Conservation (phyloP, 495 filamentous ascomycete species). For the Bryoglossum gracile region DNA sequence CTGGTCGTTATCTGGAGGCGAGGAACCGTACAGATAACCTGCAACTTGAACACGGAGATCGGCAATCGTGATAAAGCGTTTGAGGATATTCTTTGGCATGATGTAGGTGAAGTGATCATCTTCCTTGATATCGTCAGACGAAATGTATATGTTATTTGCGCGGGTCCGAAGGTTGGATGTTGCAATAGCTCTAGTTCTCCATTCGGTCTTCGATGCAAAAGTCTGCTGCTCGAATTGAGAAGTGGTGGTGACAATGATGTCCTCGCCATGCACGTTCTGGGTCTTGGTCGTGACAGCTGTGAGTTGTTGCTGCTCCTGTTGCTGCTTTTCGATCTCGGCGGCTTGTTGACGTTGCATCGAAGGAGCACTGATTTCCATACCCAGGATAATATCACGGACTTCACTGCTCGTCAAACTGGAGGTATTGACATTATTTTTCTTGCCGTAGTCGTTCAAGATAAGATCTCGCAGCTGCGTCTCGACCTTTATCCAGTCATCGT, state of each 20-base stretch:
- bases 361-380: conserved; percentile 99
- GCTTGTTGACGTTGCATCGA: conserved; percentile 98
- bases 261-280: conserved; percentile 94
- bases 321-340: conserved; percentile 98
- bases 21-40: conserved; percentile 90
- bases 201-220: conserved; percentile 98
- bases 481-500: conserved; percentile 99
- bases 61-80: conserved; percentile 96
- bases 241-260: conserved; percentile 96
- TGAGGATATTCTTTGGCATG: conserved; percentile 98
- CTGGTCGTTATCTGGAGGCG: conserved; percentile 87
- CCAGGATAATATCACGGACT: conserved; percentile 96
- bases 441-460: conserved; percentile 97
- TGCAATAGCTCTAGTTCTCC: conserved; percentile 94
- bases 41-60: conserved; percentile 96
- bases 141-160: conserved; percentile 98
- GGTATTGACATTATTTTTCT: conserved; percentile 99
- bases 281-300: conserved; percentile 98
- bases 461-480: conserved; percentile 93
- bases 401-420: conserved; percentile 93
- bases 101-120: conserved; percentile 85
- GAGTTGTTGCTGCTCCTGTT: conserved; percentile 91
- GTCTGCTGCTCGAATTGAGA: conserved; percentile 95
- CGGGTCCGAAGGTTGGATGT: conserved; percentile 92
- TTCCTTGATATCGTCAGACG: conserved; percentile 78